Base-by-base conservation (phyloP, 148 eudicot species). In the Polygonum maritimum region DNA sequence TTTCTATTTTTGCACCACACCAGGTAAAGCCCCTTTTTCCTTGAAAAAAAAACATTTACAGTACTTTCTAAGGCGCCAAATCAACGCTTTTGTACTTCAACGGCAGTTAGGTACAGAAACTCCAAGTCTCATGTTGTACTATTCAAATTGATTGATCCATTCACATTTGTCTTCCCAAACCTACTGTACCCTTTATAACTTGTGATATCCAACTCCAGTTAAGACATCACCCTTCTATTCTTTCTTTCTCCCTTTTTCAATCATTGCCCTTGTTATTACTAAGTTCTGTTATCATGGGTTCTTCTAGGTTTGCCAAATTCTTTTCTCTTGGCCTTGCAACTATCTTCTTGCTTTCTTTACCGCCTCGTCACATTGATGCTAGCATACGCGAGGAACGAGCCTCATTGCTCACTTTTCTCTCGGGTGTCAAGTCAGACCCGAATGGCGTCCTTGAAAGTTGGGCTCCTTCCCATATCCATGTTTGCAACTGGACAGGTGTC, bases 61-160 rank as follows among this genome's bases (percentile, higher is more conserved):
- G n/a, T n/a, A 21, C 79, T 67, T 57, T 75, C 85, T 77, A 74
- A 80, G 84, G 87, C 87, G 87, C 90, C 89, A 89, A 89, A 86
- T 52, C 72, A 75, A 77, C 81, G 71, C 76, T 76, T 75, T 65
- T 80, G 41, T 70, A 40, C 80, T 76, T 85, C 76, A 85, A 87
- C 88, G 88, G 82, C 82, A 83, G 94, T 92, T 92, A 90, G 97
- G 97, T 86, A 86, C 82, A 87, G 78, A 80, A 58, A 69, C 75
- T 40, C 11, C 2, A 11, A 60, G 39, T 38, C 62, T 77, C 45
- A 18, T 26, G 2, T 60, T 60, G 69, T 10, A 60, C 69, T 60
- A 60, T 49, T 26, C 41, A 48, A 7, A 38, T 35, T 63, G 4
- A n/a, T 36, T 67, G 19, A 35, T 22, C 70, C 75, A 71, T 76